Evolutionary conservation across 2,329 filamentous ascomycete genomes (phyloP).

Genomic region (Phoma sp.): DNA sequence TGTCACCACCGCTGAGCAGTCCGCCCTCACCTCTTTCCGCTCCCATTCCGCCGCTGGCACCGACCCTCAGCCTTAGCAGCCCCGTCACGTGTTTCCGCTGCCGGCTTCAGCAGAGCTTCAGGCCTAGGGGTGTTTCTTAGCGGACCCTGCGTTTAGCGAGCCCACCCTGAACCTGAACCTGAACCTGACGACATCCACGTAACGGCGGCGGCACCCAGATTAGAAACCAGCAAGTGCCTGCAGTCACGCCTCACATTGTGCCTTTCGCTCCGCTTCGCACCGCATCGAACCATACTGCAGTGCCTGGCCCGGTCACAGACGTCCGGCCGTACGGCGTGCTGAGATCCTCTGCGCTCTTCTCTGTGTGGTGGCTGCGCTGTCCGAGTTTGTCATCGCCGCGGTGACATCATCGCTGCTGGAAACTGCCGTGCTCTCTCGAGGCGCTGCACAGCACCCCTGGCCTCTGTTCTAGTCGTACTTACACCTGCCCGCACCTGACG

Average conservation of each 20-base stretch:
- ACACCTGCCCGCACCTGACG: conserved; percentile 14
- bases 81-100: conserved; percentile 2
- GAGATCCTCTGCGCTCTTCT: not conserved
- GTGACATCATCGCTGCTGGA: conserved; percentile 14
- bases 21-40: conserved; percentile 16
- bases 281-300: too few relatives aligned
- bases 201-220: conserved; percentile 6
- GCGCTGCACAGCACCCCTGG: conserved; percentile 6
- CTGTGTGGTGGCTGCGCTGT: conserved; percentile 12
- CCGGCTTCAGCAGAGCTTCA: not conserved
- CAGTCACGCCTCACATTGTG: not conserved
- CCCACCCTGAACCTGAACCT: not conserved
- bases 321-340: too few relatives aligned
- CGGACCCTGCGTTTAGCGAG: conserved; percentile 18
- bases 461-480: not conserved
- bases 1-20: not conserved
- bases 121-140: not conserved
- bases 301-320: not conserved
- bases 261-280: too few relatives aligned
- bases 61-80: conserved; percentile 18
- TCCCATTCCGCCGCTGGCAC: conserved; percentile 9
- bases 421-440: conserved; percentile 8
- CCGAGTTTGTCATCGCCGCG: conserved; percentile 10
- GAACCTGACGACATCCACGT: conserved; percentile 4
- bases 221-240: conserved; percentile 5